Conservation (phyloP, 371 early-diverging fungal species). For the Funneliformis caledonium region DNA sequence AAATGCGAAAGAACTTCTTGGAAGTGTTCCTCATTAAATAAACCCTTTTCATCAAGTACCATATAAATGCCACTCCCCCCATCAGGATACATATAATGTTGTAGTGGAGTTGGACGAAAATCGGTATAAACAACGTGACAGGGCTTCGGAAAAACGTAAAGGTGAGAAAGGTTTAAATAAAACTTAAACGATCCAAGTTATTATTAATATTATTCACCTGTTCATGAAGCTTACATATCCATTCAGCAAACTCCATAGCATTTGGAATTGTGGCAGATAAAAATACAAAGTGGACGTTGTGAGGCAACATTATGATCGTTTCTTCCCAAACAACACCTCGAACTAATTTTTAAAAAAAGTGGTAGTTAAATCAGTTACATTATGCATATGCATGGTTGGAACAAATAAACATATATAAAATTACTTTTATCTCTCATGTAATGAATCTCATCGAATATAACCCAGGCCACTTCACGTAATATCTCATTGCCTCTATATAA, state of each 20-base stretch:
- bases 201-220: slow-evolving; percentile 54
- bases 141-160: slow-evolving; percentile 50
- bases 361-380: too few relatives aligned
- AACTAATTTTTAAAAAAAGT: slow-evolving; percentile 47
- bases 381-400: not conserved
- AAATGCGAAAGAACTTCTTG: slow-evolving; percentile 79
- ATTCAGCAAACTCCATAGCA: slow-evolving; percentile 99
- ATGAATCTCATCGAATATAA: slow-evolving; percentile 99
- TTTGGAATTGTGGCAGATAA: slow-evolving; percentile 99
- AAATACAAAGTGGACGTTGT: slow-evolving; percentile 95
- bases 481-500: slow-evolving; percentile 98
- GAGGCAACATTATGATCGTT: slow-evolving; percentile 97
- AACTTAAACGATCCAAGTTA: not conserved
- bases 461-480: slow-evolving; percentile 99
- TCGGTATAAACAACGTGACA: slow-evolving; percentile 99
- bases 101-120: slow-evolving; percentile 98
- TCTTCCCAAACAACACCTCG: slow-evolving; percentile 99
- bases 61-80: slow-evolving; percentile 94
- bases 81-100: slow-evolving; percentile 94
- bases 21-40: slow-evolving; percentile 95
- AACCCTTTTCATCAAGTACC: slow-evolving; percentile 96
- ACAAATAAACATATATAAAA: not conserved
- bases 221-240: slow-evolving; percentile 97
- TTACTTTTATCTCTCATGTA: slow-evolving; percentile 95
- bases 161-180: not conserved